Base-by-base conservation (phyloP, 768 basidiomycete species). In the Mycena epipterygia region DNA sequence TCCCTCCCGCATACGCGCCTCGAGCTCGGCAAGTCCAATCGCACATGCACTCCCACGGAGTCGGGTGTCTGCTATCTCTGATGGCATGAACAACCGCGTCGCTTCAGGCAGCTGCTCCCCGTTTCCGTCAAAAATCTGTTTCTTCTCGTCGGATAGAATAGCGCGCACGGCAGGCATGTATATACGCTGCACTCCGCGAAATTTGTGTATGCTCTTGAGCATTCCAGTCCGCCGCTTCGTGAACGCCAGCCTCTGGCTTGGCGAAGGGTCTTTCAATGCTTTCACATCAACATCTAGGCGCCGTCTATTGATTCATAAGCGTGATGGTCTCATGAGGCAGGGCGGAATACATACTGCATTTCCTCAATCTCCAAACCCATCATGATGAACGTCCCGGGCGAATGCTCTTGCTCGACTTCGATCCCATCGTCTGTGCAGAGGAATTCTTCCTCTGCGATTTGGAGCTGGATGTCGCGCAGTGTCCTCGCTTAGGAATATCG, bases 381-480 rank as follows among this genome's bases (percentile, higher is more conserved):
- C 17, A n/a, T 41, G 30, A 64, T 32, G 16, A 64, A 64, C 8
- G 19, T 30, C 3, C 63, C 19, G 1, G 63, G 63, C 6, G 63
- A 41, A 27, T 44, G 8, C 52, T 64, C 63, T 12, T 33, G 51
- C 63, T 64, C 63, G 3, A 64, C 39, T 30, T 64, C 63, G 9
- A 64, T 41, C 29, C 63, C 63, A 21, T 53, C 51, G 1, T 64
- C 63, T 7, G 63, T 64, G 35, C 51, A 33, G 1, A 64, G 17
- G 25, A 52, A 42, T 23, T 64, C 63, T n/a, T 64, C 63, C 27
- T 21, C 7, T 12, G 63, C 63, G 25, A 64, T 33, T 27, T 41
- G 17, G 23, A 64, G 63, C 63, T 64, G 63, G 29, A 64, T 64
- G 13, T 64, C 39, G 5, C 52, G 52, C 37, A 64, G 29, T 8